Evolutionary conservation across 306 rosid genomes (phyloP).

Genomic region (Urtica urens): DNA sequence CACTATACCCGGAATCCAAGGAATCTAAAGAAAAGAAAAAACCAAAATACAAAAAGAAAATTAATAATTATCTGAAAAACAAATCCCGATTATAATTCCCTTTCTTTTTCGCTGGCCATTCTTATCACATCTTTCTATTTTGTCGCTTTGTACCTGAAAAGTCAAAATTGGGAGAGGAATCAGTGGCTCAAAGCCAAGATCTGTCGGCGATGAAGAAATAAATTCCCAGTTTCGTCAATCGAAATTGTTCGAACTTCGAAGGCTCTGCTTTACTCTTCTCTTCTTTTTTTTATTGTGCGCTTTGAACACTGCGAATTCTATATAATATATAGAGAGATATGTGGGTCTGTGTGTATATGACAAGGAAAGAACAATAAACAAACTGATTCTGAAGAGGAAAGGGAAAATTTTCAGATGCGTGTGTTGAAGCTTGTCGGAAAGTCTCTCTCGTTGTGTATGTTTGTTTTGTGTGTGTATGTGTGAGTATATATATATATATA

Average conservation of each 20-base stretch:
- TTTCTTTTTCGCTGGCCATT: constrained; percentile 7
- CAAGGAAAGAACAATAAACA: background rate
- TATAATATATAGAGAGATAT: background rate
- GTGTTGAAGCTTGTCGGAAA: constrained; percentile 27
- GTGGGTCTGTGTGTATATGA: background rate
- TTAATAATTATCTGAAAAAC: constrained; percentile 8
- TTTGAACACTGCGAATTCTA: constrained; percentile 1
- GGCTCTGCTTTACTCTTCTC: background rate
- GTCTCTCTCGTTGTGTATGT: background rate
- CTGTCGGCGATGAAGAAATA: constrained; percentile 13
- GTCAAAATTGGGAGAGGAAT: constrained; percentile 41
- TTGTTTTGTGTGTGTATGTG: background rate
- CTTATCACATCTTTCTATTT: background rate
- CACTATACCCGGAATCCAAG: constrained; percentile 43
- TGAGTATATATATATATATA: background rate
- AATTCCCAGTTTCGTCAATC: background rate
- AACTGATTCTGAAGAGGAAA: background rate
- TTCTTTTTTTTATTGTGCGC: background rate
- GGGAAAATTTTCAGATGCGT: constrained; percentile 11
- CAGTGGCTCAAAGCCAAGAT: constrained; percentile 33
- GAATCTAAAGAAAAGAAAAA: constrained; percentile 30
- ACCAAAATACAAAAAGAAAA: background rate
- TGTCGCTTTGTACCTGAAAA: constrained; percentile 20
- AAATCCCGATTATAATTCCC: constrained; percentile 21
- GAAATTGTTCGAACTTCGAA: background rate